A percentile compares a stretch with the other conserved stretches of the same genome.
Evolutionary conservation across 2,329 filamentous ascomycete species (phyloP).

Genomic region (Stachybotrys chlorohalonatus): DNA sequence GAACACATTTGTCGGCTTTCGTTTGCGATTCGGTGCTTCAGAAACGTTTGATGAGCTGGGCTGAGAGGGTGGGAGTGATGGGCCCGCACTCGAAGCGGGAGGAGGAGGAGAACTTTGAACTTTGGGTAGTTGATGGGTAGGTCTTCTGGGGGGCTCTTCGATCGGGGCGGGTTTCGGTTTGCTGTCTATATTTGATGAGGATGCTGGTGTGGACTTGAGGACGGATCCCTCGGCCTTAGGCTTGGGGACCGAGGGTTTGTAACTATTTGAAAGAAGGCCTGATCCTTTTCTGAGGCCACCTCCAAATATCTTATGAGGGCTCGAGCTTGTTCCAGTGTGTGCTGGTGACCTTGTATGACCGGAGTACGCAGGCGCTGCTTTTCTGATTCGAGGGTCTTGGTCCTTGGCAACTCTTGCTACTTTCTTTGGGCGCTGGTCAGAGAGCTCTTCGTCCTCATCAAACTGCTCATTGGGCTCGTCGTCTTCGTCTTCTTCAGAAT

Average conservation of each 20-base stretch:
- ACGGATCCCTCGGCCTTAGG: conserved; percentile 5
- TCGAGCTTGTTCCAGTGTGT: conserved; percentile 4
- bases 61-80: conserved; percentile 12
- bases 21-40: conserved; percentile 22
- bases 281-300: conserved; percentile 1
- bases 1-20: conserved; percentile 40
- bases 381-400: not conserved
- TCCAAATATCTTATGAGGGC: conserved; percentile 1
- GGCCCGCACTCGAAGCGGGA: conserved; percentile 2
- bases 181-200: not conserved
- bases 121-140: conserved; percentile 8
- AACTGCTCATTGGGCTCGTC: conserved; percentile 3
- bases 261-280: conserved; percentile 17
- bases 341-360: not conserved
- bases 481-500: conserved; percentile 21
- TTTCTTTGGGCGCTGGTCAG: conserved; percentile 5
- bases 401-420: not conserved
- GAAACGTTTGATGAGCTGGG: conserved; percentile 3
- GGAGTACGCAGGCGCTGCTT: not conserved
- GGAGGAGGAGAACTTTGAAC: conserved; percentile 9
- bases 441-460: conserved; percentile 6
- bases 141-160: conserved; percentile 3
- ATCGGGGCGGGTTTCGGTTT: conserved; percentile 4
- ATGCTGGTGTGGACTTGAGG: not conserved
- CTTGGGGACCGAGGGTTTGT: conserved; percentile 10